phyloP scores from a whole-genome alignment of 208 protist species.

The Trypanosoma grayi region DNA sequence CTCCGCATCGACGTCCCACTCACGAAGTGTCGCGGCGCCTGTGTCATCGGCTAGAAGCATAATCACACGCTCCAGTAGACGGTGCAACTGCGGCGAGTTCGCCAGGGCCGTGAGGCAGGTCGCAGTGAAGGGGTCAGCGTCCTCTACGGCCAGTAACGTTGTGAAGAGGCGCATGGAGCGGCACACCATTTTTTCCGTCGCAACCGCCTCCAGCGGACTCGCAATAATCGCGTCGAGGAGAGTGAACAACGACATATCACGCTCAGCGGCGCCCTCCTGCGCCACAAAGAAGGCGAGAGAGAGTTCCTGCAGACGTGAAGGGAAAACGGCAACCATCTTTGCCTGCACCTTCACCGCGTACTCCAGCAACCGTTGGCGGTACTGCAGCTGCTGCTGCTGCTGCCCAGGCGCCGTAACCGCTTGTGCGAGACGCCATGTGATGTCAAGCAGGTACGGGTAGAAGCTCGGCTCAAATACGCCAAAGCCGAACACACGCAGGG shows the following conservation, averaged over 20 bases:
- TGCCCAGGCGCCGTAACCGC: background rate
- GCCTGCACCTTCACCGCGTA: conserved; percentile 68
- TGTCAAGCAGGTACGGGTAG: conserved; percentile 43
- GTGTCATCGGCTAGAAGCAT: conserved; percentile 58
- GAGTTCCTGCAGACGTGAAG: conserved; percentile 37
- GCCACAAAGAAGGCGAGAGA: conserved; percentile 39
- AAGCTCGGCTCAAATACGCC: conserved; percentile 67
- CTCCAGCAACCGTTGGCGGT: conserved; percentile 49
- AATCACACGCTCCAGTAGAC: conserved; percentile 42
- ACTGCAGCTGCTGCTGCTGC: conserved; percentile 13
- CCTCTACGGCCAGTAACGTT: conserved; percentile 38
- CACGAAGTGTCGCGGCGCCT: conserved; percentile 19
- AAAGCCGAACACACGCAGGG: conserved; percentile 63
- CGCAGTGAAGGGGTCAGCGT: conserved; percentile 44
- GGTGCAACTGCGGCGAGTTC: conserved; percentile 18
- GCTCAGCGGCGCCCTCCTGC: background rate
- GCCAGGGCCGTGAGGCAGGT: conserved; percentile 22
- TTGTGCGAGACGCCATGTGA: conserved; percentile 46
- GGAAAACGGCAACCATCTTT: conserved; percentile 48
- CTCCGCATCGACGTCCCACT: conserved; percentile 59
- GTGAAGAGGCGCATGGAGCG: conserved; percentile 56
- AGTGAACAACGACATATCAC: conserved; percentile 12
- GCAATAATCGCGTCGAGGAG: conserved; percentile 38
- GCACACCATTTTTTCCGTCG: conserved; percentile 65
- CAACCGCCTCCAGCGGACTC: conserved; percentile 11